Percentiles rank a stretch among this genome's conserved stretches.
These are phyloP conservation scores for Leccinum barrowsii DNA, from an alignment of 768 basidiomycete genomes.

Conservation along the genomic window DNA sequence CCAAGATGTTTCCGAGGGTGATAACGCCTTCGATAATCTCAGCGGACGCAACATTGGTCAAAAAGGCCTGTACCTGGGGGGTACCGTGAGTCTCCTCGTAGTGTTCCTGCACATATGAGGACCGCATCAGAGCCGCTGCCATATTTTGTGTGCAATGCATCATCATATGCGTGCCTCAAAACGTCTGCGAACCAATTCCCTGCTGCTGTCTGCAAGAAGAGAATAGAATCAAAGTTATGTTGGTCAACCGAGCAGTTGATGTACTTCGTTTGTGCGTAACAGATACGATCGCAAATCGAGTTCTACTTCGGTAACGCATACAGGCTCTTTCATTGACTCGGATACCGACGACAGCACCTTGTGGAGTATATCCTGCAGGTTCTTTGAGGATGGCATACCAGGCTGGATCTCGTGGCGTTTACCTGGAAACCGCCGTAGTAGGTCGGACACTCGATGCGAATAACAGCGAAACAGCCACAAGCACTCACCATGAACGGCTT, in stretches of 20 bases:
- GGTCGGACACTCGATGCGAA: neutral
- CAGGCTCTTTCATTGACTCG: constrained; percentile 65
- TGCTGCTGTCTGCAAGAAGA: constrained; percentile 49
- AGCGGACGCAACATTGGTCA: neutral
- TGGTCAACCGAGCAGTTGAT: neutral
- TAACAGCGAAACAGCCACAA: neutral
- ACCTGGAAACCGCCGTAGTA: constrained; percentile 38
- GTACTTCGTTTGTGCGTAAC: constrained; percentile 71
- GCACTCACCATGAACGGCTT: constrained; percentile 51
- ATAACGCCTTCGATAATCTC: constrained; percentile 49
- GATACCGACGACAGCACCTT: constrained; percentile 67
- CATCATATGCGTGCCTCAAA: constrained; percentile 78
- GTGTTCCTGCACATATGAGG: constrained; percentile 77
- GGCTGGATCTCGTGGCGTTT: constrained; percentile 64
- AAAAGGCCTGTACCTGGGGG: constrained; percentile 56
- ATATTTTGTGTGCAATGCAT: constrained; percentile 54
- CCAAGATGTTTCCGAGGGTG: constrained; percentile 82
- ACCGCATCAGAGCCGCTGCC: constrained; percentile 74
- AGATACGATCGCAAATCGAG: constrained; percentile 74
- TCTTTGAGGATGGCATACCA: constrained; percentile 50
- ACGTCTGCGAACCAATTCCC: constrained; percentile 88
- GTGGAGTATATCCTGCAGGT: constrained; percentile 56
- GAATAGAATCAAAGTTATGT: neutral
- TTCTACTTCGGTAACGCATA: constrained; percentile 64
- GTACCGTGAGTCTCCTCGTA: constrained; percentile 83